phyloP scores from a whole-genome alignment of 2,329 filamentous ascomycete species.

The Diplodia sapinea region DNA sequence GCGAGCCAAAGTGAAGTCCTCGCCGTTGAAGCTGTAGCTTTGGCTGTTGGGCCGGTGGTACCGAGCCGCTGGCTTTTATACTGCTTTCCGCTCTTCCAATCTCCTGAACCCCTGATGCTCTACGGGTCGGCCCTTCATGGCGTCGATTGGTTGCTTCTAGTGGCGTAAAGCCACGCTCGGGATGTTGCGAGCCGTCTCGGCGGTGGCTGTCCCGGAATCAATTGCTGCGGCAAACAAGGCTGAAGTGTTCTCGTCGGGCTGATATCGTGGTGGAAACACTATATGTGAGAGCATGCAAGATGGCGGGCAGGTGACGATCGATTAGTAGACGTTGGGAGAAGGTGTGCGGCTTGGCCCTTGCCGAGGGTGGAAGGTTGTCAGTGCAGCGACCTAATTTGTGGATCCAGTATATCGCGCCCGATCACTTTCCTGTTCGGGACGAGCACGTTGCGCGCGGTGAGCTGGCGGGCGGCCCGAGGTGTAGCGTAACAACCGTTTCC shows the following conservation, averaged over 20 bases:
- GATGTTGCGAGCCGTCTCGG: neutral
- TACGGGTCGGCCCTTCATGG: neutral
- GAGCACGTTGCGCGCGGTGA: constrained; percentile 5
- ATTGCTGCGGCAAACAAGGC: neutral
- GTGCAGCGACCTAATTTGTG: neutral
- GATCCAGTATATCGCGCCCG: neutral
- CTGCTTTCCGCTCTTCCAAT: neutral
- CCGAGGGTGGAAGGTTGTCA: constrained; percentile 2
- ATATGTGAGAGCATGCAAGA: neutral
- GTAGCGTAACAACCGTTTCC: neutral
- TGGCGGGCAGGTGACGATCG: neutral
- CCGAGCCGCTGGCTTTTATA: neutral
- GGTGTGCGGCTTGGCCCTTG: neutral
- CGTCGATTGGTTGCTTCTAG: neutral
- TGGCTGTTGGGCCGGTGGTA: neutral
- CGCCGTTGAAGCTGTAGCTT: neutral
- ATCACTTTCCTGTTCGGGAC: constrained; percentile 18
- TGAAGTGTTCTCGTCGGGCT: neutral
- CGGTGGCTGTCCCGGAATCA: neutral
- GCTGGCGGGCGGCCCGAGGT: neutral
- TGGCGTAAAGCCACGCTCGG: neutral
- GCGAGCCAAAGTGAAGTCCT: neutral
- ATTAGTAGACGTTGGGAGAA: constrained; percentile 2
- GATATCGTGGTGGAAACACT: too few species aligned
- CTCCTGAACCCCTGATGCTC: constrained; percentile 15